Percentiles rank a stretch among this genome's conserved stretches.
Evolutionary conservation across 202 grass and related monocot genomes (phyloP).

Genomic region (Cymbopogon flexuosus): DNA sequence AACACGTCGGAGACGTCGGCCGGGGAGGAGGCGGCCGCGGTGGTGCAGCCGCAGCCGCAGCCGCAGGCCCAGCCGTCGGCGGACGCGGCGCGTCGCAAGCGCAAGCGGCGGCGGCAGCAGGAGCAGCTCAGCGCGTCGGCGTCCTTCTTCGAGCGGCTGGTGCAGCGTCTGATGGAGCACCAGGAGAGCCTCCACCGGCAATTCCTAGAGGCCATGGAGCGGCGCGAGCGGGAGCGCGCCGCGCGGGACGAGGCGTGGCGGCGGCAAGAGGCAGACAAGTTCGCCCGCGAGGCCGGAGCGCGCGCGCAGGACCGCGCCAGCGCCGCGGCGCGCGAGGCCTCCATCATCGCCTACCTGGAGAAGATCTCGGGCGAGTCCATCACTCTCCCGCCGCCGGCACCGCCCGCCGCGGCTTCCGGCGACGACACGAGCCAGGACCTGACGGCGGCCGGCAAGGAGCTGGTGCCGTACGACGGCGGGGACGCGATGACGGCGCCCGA

Average conservation of each 20-base stretch:
- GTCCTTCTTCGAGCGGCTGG: constrained; percentile 75
- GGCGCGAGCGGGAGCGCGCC: constrained; percentile 67
- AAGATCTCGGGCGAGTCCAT: constrained; percentile 73
- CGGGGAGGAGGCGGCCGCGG: constrained; percentile 55
- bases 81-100: constrained; percentile 38
- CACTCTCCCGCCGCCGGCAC: constrained; percentile 6
- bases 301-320: constrained; percentile 58
- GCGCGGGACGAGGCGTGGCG: constrained; percentile 78
- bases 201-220: constrained; percentile 85
- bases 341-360: constrained; percentile 77
- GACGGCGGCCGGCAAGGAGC: background rate
- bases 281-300: constrained; percentile 52
- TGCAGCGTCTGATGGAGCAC: constrained; percentile 86
- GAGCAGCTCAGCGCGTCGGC: constrained; percentile 63
- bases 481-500: background rate
- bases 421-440: constrained; percentile 16
- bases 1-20: constrained; percentile 66
- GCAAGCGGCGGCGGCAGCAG: constrained; percentile 57
- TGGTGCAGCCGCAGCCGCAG: constrained; percentile 30
- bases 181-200: constrained; percentile 86
- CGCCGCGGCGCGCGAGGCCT: constrained; percentile 64
- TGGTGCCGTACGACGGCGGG: constrained; percentile 30
- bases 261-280: constrained; percentile 71
- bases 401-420: background rate
- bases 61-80: background rate